Evolutionary conservation across 2,329 filamentous ascomycete genomes (phyloP), one percentile per base, ranked within the genome.

Genomic region (Albophoma yamanashiensis): DNA sequence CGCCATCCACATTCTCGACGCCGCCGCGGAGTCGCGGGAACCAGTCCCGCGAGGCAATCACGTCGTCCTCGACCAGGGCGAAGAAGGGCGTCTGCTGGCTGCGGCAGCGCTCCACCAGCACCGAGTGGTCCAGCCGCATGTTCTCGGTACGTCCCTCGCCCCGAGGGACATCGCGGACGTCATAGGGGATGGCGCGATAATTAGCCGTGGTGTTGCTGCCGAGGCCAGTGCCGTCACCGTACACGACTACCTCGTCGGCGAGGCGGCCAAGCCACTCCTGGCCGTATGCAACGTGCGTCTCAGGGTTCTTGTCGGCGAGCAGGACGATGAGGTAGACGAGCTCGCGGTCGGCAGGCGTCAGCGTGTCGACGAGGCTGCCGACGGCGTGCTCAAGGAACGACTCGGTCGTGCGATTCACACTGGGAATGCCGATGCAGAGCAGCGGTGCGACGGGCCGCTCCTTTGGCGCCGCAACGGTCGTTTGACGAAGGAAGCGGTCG

Each of bases 1-100:
- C 56, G 9, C 64, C 60, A 60, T 74, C 71, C 36, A 74, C 65
- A 7, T 69, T 59, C 0, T 61, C 60, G 1, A 75, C 59, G 1
- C 67, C 73, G 27, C 59, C 63, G 11, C 65, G 64, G n/a, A 72
- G 64, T 1, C 68, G 64, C 4, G 61, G 59, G 56, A 69, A 72
- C 73, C 73, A 75, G 59, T 71, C 70, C 1, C 67, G 66, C 9
- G 69, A 67, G 8, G 73, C 69, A 22, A 75, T 67, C 25, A 74
- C 64, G 52, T 75, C 73, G 61, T 75, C 73, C 59, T 75, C 73
- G 43, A 75, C 65, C 7, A 75, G 67, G 5, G 70, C 72, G 60
- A 75, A 72, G 58, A 73, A 75, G 1, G 65, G 66, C 4, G 71
- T 63, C 0, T 67, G 66, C 27, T 64, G 65, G 50, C 62, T 39